Base-by-base conservation (phyloP, 2,329 filamentous ascomycete genomes). In the Fusarium sp. region DNA sequence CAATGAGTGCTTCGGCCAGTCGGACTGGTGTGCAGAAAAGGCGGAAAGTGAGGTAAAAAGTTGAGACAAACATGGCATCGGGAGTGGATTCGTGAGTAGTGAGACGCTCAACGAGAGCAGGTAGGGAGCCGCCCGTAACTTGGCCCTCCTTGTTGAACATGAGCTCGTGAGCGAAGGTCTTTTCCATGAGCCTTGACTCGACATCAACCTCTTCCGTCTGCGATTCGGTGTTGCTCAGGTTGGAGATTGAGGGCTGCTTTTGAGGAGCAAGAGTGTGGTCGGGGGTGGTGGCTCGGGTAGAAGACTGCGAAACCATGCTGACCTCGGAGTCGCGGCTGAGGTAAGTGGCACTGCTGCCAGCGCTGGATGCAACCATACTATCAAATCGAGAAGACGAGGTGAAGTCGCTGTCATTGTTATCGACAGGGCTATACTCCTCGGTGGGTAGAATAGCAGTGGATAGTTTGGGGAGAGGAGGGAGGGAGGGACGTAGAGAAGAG, bases 41-140 rank as follows among this genome's bases (percentile, higher is more conserved):
- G 51, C 96, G 89, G 81, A 99, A 99, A 1, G 96, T 99, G 26
- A 98, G 89, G 76, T 96, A 98, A 76, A 99, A 98, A 0, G 96
- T 93, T 4, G 93, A 94, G 40, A 97, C 93, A 72, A 98, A 98
- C 74, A 92, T 88, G 19, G 92, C 89, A 75, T 98, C 95, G 0
- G 96, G 96, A 0, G 95, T 97, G 1, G 93, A 92, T 76, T 97
- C 93, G 76, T 97, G 94, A 1, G 92, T 93, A 1, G 96, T 98
- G 40, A 99, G 86, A 65, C 94, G 90, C 82, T 99, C 96, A n/a
- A 99, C 91, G 26, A 99, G 83, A 3, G 96, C 96, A 7, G 92
- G 89, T 14, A 99, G 85, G 4, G 94, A 96, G 15, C 96, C 96
- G 45, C 96, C 96, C 40, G 92, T 92, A n/a, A 99, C 90, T 65